These are phyloP conservation scores for Nematocida sp. DNA, from an alignment of 371 early-diverging fungal species.

Conservation along the genomic window DNA sequence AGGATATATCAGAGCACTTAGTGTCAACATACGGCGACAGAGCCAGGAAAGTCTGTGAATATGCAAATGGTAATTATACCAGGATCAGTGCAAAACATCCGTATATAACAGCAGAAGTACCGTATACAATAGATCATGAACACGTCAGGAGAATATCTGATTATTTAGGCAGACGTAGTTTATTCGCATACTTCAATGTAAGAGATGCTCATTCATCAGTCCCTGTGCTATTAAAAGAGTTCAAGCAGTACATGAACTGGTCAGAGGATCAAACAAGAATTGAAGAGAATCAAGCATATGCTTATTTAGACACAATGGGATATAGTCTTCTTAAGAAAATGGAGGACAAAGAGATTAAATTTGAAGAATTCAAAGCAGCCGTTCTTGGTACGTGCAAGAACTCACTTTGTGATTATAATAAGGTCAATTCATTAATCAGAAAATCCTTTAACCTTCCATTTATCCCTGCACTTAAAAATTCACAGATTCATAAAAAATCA, in stretches of 20 bases:
- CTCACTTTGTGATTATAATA: neutral
- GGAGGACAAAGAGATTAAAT: constrained; percentile 12
- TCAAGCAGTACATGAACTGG: constrained; percentile 56
- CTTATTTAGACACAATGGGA: constrained; percentile 51
- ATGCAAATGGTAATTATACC: constrained; percentile 24
- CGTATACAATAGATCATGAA: constrained; percentile 84
- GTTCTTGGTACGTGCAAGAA: neutral
- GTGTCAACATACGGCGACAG: constrained; percentile 86
- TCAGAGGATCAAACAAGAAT: constrained; percentile 6
- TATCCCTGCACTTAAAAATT: too few relatives aligned
- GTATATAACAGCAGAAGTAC: constrained; percentile 87
- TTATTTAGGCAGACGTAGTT: constrained; percentile 84
- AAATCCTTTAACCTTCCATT: too few relatives aligned
- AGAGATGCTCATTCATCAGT: constrained; percentile 81
- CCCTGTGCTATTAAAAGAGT: constrained; percentile 79
- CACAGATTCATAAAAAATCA: too few relatives aligned
- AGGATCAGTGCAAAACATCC: constrained; percentile 78
- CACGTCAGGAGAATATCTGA: constrained; percentile 85
- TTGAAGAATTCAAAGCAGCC: neutral
- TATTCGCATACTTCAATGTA: constrained; percentile 88
- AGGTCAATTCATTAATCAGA: neutral
- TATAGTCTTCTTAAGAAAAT: constrained; percentile 30
- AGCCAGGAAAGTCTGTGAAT: constrained; percentile 70
- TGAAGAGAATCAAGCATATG: constrained; percentile 33
- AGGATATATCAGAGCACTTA: constrained; percentile 85